Evolutionary conservation across 768 basidiomycete genomes (phyloP).

Genomic region (Calocera viscosa): DNA sequence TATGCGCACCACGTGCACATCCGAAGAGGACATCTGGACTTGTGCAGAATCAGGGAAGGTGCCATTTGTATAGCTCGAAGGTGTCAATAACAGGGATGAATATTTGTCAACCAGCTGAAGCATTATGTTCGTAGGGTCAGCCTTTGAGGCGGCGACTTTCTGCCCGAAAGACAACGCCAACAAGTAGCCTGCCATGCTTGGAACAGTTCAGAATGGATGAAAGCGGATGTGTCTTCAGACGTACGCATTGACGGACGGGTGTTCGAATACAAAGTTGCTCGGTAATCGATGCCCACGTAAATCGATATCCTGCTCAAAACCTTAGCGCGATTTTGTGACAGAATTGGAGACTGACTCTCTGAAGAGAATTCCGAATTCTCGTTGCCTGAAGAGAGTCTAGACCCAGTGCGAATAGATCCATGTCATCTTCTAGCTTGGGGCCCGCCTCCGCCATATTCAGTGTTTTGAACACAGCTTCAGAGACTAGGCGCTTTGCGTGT

Average conservation of each 20-base stretch:
- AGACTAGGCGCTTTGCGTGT: conserved; percentile 4
- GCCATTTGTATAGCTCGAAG: background rate
- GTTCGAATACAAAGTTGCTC: conserved; percentile 37
- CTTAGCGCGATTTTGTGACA: background rate
- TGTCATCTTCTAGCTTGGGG: conserved; percentile 21
- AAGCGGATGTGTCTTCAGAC: no score
- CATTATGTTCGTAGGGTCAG: background rate
- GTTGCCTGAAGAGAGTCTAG: conserved; percentile 44
- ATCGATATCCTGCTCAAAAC: conserved; percentile 29
- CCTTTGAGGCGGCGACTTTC: background rate
- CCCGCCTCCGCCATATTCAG: conserved; percentile 16
- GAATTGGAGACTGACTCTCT: conserved; percentile 16
- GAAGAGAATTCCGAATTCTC: conserved; percentile 38
- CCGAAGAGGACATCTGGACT: background rate
- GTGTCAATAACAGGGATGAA: background rate
- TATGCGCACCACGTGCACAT: background rate
- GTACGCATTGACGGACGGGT: conserved; percentile 35
- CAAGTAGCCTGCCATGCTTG: background rate
- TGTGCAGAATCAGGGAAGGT: background rate
- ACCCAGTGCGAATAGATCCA: conserved; percentile 35
- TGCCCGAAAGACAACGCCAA: background rate
- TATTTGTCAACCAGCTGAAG: background rate
- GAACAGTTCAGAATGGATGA: background rate
- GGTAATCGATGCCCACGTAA: conserved; percentile 23
- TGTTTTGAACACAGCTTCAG: background rate